Evolutionary conservation across 352 stramenopile species (phyloP).

Genomic region (Phytophthora tubulina): DNA sequence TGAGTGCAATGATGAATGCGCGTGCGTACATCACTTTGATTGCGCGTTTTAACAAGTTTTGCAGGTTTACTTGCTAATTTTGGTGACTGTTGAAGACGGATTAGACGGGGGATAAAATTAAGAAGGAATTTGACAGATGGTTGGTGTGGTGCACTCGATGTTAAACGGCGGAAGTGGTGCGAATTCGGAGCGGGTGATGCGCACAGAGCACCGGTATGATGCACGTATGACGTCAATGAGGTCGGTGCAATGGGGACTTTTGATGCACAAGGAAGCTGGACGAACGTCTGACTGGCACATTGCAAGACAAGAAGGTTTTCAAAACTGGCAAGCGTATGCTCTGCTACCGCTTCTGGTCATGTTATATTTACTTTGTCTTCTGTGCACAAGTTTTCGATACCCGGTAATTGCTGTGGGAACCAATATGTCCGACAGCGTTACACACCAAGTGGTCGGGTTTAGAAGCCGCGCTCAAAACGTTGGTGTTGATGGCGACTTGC

Average conservation of each 20-base stretch:
- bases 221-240: constrained; percentile 28
- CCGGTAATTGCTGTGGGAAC: no score
- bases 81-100: constrained; percentile 16
- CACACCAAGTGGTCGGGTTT: no score
- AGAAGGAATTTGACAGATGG: constrained; percentile 1
- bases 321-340: no score
- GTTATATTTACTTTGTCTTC: no score
- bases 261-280: constrained; percentile 18
- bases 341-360: no score
- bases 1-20: background rate
- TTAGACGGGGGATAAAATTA: constrained; percentile 1
- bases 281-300: background rate
- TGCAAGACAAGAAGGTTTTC: background rate
- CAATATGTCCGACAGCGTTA: no score
- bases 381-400: no score
- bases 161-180: constrained; percentile 15
- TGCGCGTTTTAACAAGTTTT: constrained; percentile 9
- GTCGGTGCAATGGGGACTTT: background rate
- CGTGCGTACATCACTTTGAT: constrained; percentile 13
- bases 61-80: background rate
- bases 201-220: constrained; percentile 15
- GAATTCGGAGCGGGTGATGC: constrained; percentile 26
- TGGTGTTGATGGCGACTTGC: no score
- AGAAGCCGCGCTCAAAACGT: no score
- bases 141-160: constrained; percentile 17